Evolutionary conservation across 2,329 filamentous ascomycete species (phyloP).

Genomic region (Arthrobotrys sinensis): DNA sequence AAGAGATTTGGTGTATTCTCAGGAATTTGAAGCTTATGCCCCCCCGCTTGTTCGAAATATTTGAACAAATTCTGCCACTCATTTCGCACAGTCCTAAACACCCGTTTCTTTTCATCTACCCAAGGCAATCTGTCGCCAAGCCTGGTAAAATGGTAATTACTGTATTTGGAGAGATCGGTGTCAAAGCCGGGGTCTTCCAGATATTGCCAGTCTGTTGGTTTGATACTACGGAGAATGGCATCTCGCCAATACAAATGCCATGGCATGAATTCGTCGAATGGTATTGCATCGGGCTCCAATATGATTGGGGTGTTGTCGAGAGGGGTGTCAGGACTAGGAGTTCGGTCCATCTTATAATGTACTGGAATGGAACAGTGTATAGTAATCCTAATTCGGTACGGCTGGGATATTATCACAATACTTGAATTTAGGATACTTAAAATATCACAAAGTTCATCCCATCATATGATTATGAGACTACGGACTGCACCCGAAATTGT

Average conservation of each 20-base stretch:
- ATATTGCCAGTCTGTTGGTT: not conserved
- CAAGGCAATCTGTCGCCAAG: not conserved
- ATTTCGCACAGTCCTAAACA: not conserved
- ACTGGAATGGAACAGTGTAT: too few species aligned
- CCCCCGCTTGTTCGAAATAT: conserved; percentile 2
- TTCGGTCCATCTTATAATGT: not conserved
- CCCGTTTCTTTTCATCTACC: not conserved
- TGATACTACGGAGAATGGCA: not conserved
- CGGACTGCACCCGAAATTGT: not conserved
- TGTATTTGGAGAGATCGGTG: not conserved
- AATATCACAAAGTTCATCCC: too few species aligned
- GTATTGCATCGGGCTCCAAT: not conserved
- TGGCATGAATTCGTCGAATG: conserved; percentile 6
- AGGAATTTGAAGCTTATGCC: not conserved
- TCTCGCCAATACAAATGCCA: conserved; percentile 15
- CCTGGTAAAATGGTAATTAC: not conserved
- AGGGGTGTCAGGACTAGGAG: not conserved
- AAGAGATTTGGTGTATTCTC: not conserved
- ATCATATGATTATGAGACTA: too few species aligned
- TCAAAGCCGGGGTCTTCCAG: not conserved
- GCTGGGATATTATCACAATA: too few species aligned
- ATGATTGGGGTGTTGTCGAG: not conserved
- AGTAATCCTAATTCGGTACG: too few species aligned
- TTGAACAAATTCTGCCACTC: not conserved
- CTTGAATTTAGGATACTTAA: too few species aligned